A percentile compares a stretch with the other conserved stretches of the same genome.
These are phyloP conservation scores for Agroathelia rolfsii DNA, from an alignment of 1,284 basidiomycete genomes.

Conservation along the genomic window DNA sequence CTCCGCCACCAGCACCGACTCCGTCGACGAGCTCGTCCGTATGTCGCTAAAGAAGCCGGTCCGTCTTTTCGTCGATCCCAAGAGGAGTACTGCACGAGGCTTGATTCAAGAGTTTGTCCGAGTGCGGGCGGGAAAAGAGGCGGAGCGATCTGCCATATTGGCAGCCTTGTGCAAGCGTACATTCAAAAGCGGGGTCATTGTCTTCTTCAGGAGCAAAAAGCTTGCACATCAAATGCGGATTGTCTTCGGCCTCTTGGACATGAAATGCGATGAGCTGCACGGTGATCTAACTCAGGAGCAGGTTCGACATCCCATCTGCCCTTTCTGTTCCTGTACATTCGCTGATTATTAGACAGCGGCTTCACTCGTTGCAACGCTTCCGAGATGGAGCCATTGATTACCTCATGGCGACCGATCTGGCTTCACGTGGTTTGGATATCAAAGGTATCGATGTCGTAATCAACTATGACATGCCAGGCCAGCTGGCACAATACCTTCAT, in stretches of 20 bases:
- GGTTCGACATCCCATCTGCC: slow-evolving; percentile 34
- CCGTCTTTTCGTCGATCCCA: slow-evolving; percentile 91
- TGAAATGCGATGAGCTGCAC: slow-evolving; percentile 88
- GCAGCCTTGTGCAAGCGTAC: slow-evolving; percentile 81
- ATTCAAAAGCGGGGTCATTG: slow-evolving; percentile 77
- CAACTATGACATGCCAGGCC: slow-evolving; percentile 96
- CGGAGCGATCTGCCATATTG: slow-evolving; percentile 77
- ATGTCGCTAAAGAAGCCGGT: slow-evolving; percentile 90
- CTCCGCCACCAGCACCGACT: slow-evolving; percentile 97
- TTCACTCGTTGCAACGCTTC: slow-evolving; percentile 80
- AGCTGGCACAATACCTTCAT: slow-evolving; percentile 91
- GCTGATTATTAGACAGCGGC: slow-evolving; percentile 52
- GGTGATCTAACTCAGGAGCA: slow-evolving; percentile 95
- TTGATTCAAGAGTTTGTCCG: slow-evolving; percentile 94
- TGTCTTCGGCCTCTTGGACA: slow-evolving; percentile 79
- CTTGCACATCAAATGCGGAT: slow-evolving; percentile 95
- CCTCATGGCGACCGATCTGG: slow-evolving; percentile 92
- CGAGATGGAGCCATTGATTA: slow-evolving; percentile 81
- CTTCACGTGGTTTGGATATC: slow-evolving; percentile 92
- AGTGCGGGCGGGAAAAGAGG: slow-evolving; percentile 69
- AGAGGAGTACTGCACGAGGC: slow-evolving; percentile 80
- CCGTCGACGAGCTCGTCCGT: slow-evolving; percentile 85
- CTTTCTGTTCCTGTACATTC: slow-evolving; percentile 8
- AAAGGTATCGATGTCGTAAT: slow-evolving; percentile 97
- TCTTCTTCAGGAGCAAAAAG: slow-evolving; percentile 95